These are phyloP conservation scores for Podospora fimiseda DNA, from an alignment of 495 filamentous ascomycete genomes.

Conservation along the genomic window DNA sequence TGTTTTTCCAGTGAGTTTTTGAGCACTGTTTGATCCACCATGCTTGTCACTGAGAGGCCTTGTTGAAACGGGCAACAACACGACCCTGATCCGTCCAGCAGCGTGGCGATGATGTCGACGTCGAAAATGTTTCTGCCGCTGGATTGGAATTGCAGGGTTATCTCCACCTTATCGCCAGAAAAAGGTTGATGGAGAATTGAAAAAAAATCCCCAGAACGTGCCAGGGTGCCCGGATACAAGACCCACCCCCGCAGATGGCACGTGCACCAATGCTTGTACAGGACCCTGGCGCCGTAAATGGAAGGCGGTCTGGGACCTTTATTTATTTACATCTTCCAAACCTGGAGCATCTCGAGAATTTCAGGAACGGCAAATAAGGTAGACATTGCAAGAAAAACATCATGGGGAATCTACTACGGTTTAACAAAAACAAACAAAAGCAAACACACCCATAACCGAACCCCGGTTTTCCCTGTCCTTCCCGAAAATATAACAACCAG, in stretches of 20 bases:
- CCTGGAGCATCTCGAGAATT: too few species aligned
- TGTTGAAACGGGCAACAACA: too few species aligned
- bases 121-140: not conserved
- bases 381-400: not conserved
- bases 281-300: too few species aligned
- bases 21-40: not conserved
- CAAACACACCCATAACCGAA: not conserved
- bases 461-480: not conserved
- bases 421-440: not conserved
- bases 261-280: too few species aligned
- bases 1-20: not conserved
- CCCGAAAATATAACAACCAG: not conserved
- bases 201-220: too few species aligned
- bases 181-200: not conserved
- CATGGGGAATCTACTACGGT: conserved; percentile 2
- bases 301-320: not conserved
- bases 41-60: not conserved
- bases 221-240: too few species aligned
- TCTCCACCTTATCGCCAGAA: not conserved
- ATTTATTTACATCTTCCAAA: too few species aligned
- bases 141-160: not conserved
- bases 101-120: too few species aligned
- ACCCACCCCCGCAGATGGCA: not conserved
- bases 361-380: too few species aligned
- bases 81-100: too few species aligned